These are phyloP conservation scores for Rhodotorula diobovata DNA, from an alignment of 768 basidiomycete genomes.

Conservation along the genomic window DNA sequence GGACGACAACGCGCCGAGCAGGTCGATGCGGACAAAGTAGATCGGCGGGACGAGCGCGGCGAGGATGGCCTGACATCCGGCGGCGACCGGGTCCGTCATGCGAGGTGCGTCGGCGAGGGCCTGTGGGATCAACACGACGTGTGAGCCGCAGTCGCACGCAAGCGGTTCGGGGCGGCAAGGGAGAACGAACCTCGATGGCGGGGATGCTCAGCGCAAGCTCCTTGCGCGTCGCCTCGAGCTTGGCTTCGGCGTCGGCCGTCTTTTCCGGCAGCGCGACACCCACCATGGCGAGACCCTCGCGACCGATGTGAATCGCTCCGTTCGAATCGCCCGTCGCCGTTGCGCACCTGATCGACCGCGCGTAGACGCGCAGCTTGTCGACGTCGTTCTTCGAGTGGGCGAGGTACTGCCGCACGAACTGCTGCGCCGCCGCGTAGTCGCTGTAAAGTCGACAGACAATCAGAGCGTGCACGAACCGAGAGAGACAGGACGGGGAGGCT, in stretches of 20 bases:
- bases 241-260: background rate
- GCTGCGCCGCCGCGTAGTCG: slow-evolving; percentile 32
- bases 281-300: slow-evolving; percentile 22
- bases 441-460: background rate
- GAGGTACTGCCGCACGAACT: slow-evolving; percentile 29
- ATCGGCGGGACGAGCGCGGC: slow-evolving; percentile 35
- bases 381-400: slow-evolving; percentile 14
- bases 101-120: background rate
- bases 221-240: background rate
- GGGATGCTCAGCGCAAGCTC: background rate
- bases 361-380: slow-evolving; percentile 28
- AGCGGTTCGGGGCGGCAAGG: background rate
- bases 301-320: slow-evolving; percentile 22
- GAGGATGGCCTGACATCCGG: slow-evolving; percentile 22
- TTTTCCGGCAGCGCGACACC: slow-evolving; percentile 16
- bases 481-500: background rate
- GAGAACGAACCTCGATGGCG: slow-evolving; percentile 7
- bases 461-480: background rate
- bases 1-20: slow-evolving; percentile 32
- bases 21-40: slow-evolving; percentile 36
- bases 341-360: slow-evolving; percentile 27
- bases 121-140: background rate
- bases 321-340: slow-evolving; percentile 22
- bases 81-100: slow-evolving; percentile 2
- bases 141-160: background rate